phyloP scores from a whole-genome alignment of 2,329 filamentous ascomycete species.

The Ophioceras dolichostomum region DNA sequence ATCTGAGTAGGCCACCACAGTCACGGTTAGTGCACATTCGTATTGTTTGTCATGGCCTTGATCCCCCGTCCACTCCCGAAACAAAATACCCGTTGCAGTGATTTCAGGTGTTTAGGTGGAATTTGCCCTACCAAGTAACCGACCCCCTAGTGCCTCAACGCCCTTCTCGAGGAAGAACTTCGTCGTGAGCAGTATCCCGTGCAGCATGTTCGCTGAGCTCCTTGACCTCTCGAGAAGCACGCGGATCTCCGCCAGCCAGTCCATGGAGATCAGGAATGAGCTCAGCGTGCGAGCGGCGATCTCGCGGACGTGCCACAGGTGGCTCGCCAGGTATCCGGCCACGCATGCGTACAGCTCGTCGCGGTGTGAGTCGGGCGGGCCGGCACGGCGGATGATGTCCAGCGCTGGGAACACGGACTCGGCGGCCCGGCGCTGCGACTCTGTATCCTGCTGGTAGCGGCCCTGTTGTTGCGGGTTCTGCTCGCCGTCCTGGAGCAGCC shows the following conservation, averaged over 20 bases:
- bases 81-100: too few species aligned
- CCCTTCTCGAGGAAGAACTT: slow-evolving; percentile 40
- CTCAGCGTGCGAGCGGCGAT: slow-evolving; percentile 65
- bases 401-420: slow-evolving; percentile 73
- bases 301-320: slow-evolving; percentile 70
- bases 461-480: slow-evolving; percentile 13
- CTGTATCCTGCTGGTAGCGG: slow-evolving; percentile 18
- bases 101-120: too few species aligned
- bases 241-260: slow-evolving; percentile 31
- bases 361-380: slow-evolving; percentile 45
- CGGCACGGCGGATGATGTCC: slow-evolving; percentile 65
- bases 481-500: slow-evolving; percentile 44
- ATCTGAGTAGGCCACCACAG: too few species aligned
- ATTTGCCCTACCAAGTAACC: neutral
- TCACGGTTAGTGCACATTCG: too few species aligned
- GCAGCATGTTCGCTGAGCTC: slow-evolving; percentile 36
- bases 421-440: slow-evolving; percentile 25
- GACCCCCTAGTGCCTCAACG: slow-evolving; percentile 18
- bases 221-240: slow-evolving; percentile 20
- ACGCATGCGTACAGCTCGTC: slow-evolving; percentile 46
- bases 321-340: slow-evolving; percentile 50
- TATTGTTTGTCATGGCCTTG: too few species aligned
- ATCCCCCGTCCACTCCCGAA: too few species aligned
- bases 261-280: slow-evolving; percentile 42
- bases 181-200: slow-evolving; percentile 44